phyloP scores from a whole-genome alignment of 257 asterid genomes.

The Lithospermum erythrorhizon region DNA sequence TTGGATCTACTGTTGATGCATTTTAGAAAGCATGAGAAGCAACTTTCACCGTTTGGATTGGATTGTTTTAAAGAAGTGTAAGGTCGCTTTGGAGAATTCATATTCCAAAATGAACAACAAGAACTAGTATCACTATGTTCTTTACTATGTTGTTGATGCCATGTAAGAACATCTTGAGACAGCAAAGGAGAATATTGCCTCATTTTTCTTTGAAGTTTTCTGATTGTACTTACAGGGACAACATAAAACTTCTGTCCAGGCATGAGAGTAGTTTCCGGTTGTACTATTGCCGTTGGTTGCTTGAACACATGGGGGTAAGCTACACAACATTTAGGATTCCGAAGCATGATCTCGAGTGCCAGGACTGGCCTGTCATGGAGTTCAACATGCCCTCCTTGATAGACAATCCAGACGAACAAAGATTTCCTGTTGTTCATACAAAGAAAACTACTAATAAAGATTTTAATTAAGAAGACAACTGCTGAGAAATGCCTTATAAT shows the following conservation, averaged over 20 bases:
- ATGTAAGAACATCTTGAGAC: constrained; percentile 1
- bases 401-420: constrained; percentile 45
- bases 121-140: not conserved
- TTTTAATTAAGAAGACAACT: too few species aligned
- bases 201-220: constrained; percentile 32
- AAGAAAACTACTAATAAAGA: too few species aligned
- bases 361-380: constrained; percentile 51
- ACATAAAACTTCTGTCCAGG: constrained; percentile 53
- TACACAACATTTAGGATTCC: constrained; percentile 50
- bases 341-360: constrained; percentile 40
- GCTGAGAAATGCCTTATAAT: too few species aligned
- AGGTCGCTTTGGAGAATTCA: constrained; percentile 1
- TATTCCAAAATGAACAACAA: constrained; percentile 29
- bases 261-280: constrained; percentile 41
- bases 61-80: not conserved
- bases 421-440: constrained; percentile 31
- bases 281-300: constrained; percentile 42
- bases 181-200: constrained; percentile 12
- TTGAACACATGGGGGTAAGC: constrained; percentile 51
- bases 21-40: constrained; percentile 10
- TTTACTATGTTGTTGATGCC: not conserved
- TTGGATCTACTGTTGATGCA: constrained; percentile 11
- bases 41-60: not conserved
- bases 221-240: constrained; percentile 46
- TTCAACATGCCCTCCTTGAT: constrained; percentile 68